These are phyloP conservation scores for Phytopythium helicoides DNA, from an alignment of 352 stramenopile genomes.

Conservation along the genomic window DNA sequence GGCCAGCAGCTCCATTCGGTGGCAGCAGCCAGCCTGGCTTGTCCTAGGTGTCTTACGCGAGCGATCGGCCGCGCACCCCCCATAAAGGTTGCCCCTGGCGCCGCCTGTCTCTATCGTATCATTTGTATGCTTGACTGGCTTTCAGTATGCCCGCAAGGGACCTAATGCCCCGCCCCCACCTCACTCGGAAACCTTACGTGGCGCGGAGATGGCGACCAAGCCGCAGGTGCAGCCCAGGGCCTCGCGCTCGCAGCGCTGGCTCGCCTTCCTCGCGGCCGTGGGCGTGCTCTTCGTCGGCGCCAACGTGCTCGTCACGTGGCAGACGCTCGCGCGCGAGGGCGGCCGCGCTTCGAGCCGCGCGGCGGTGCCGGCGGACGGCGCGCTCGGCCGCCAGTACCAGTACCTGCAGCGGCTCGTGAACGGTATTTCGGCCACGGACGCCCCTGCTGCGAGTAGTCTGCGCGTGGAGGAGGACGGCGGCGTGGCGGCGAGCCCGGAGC, in stretches of 20 bases:
- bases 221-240: conserved; percentile 8
- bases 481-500: too few species aligned
- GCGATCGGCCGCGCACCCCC: too few species aligned
- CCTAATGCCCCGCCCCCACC: too few species aligned
- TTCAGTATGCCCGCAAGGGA: too few species aligned
- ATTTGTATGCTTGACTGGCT: too few species aligned
- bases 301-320: conserved; percentile 32
- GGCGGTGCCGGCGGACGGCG: not conserved
- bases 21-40: too few species aligned
- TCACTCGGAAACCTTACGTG: too few species aligned
- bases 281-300: conserved; percentile 28
- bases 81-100: too few species aligned
- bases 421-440: not conserved
- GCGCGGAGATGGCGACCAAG: too few species aligned
- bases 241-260: conserved; percentile 21
- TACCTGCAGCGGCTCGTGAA: conserved; percentile 5
- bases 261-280: conserved; percentile 18
- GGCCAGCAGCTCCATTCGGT: too few species aligned
- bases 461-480: not conserved
- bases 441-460: conserved; percentile 6
- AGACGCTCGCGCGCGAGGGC: conserved; percentile 10
- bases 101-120: too few species aligned
- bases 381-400: not conserved
- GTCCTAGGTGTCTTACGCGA: too few species aligned
- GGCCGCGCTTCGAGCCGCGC: conserved; percentile 2